phyloP scores from a whole-genome alignment of 1,284 basidiomycete species.

The Rhodotorula sp. region DNA sequence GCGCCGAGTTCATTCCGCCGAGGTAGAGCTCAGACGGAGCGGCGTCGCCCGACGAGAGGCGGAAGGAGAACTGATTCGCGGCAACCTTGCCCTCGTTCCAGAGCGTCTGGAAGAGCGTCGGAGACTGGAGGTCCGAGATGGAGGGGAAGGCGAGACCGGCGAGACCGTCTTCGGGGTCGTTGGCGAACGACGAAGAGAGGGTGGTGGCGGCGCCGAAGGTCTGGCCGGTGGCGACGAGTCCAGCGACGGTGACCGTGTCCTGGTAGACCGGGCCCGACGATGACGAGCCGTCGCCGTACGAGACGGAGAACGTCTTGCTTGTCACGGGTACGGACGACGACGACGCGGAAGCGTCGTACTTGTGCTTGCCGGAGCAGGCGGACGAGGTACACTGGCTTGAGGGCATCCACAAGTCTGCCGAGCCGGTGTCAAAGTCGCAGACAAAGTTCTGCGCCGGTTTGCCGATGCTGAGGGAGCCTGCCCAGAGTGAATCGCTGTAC shows the following conservation, averaged over 20 bases:
- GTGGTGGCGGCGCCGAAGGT: slow-evolving; percentile 48
- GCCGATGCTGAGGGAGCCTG: slow-evolving; percentile 40
- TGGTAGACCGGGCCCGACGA: slow-evolving; percentile 57
- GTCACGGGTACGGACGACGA: slow-evolving; percentile 34
- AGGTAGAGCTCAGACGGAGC: slow-evolving; percentile 59
- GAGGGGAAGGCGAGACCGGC: slow-evolving; percentile 48
- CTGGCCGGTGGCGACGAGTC: slow-evolving; percentile 46
- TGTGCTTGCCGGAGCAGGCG: slow-evolving; percentile 41
- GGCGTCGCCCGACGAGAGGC: slow-evolving; percentile 48
- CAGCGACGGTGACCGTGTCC: slow-evolving; percentile 54
- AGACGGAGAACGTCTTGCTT: slow-evolving; percentile 52
- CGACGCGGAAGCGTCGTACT: slow-evolving; percentile 42
- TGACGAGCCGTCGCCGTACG: slow-evolving; percentile 59
- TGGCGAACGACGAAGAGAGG: slow-evolving; percentile 40
- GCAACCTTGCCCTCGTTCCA: slow-evolving; percentile 48
- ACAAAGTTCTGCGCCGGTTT: slow-evolving; percentile 35
- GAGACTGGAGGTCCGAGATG: slow-evolving; percentile 35
- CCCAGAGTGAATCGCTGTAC: slow-evolving; percentile 37
- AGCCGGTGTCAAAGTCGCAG: slow-evolving; percentile 42
- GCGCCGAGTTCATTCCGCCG: slow-evolving; percentile 56
- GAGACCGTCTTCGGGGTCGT: slow-evolving; percentile 46
- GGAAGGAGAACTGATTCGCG: slow-evolving; percentile 58
- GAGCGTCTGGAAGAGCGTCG: slow-evolving; percentile 44
- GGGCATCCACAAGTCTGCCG: slow-evolving; percentile 31
- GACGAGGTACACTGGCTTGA: slow-evolving; percentile 36